These are phyloP conservation scores for Aspergillus tubingensis DNA, from an alignment of 2,329 filamentous ascomycete species.

Conservation along the genomic window DNA sequence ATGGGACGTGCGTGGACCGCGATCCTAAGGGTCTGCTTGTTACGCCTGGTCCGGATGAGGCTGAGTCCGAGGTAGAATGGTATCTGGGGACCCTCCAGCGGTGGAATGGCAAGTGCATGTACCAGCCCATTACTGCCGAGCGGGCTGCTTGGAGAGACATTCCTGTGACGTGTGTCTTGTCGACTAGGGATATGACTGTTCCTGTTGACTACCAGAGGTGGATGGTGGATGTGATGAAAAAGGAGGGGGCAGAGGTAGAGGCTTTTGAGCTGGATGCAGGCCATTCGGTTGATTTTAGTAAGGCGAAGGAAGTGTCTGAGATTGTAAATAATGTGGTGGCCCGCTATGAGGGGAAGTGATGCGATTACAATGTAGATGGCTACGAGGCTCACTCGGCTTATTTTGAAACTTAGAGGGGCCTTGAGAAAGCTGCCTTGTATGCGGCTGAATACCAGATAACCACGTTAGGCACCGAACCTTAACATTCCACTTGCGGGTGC, in stretches of 20 bases:
- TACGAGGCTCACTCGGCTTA: no score
- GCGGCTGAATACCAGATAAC: no score
- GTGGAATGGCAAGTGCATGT: slow-evolving; percentile 13
- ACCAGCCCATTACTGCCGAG: not conserved
- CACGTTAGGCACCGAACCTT: no score
- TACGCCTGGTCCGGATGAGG: not conserved
- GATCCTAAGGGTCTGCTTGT: slow-evolving; percentile 3
- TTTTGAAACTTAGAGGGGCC: no score
- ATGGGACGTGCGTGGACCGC: not conserved
- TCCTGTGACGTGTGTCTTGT: slow-evolving; percentile 2
- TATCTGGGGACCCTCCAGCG: slow-evolving; percentile 1
- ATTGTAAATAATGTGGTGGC: not conserved
- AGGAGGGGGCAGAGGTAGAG: not conserved
- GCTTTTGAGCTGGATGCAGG: slow-evolving; percentile 5
- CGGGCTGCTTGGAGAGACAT: slow-evolving; percentile 6
- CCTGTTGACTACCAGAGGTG: slow-evolving; percentile 8
- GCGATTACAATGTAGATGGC: no score
- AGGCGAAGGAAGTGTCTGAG: slow-evolving; percentile 3
- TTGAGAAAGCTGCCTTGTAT: no score
- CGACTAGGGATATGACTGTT: slow-evolving; percentile 5
- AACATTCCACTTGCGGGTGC: no score
- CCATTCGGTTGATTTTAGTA: slow-evolving; percentile 6
- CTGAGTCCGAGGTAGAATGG: slow-evolving; percentile 3
- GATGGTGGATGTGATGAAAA: slow-evolving; percentile 1
- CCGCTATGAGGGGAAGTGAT: not conserved